Evolutionary conservation across 2,329 filamentous ascomycete species (phyloP).

Genomic region (Aschersonia sp.): DNA sequence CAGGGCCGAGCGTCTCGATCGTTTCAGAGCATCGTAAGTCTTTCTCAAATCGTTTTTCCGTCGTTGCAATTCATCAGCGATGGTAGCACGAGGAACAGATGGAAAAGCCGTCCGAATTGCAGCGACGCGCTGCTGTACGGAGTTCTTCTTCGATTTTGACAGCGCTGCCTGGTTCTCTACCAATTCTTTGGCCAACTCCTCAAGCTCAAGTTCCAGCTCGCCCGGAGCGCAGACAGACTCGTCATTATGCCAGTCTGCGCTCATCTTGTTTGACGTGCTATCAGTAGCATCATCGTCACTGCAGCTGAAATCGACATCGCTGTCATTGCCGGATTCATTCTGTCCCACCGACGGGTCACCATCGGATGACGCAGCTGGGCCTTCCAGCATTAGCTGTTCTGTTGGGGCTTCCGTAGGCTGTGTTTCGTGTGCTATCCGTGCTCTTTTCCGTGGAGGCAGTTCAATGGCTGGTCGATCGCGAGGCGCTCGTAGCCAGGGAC

Average conservation of each 20-base stretch:
- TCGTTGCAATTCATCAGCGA: conserved; percentile 20
- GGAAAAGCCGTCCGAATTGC: conserved; percentile 24
- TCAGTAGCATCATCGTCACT: conserved; percentile 4
- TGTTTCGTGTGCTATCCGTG: conserved; percentile 29
- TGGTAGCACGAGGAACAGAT: conserved; percentile 16
- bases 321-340: background rate
- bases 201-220: background rate
- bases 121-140: background rate
- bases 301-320: background rate
- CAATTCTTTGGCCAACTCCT: background rate
- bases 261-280: too few relatives aligned
- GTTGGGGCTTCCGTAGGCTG: conserved; percentile 11
- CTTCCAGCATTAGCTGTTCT: conserved; percentile 18
- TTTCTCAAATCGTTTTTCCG: conserved; percentile 18
- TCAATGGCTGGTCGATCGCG: conserved; percentile 49
- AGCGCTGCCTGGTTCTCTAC: background rate
- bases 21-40: conserved; percentile 22
- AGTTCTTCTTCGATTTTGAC: background rate
- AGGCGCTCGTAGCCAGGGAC: conserved; percentile 47
- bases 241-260: too few relatives aligned
- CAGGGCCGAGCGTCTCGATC: conserved; percentile 16
- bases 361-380: conserved; percentile 18
- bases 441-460: conserved; percentile 62
- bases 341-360: conserved; percentile 9
- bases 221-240: too few relatives aligned